A percentile compares a stretch with the other conserved stretches of the same genome.
Evolutionary conservation across 805 yeast genomes (phyloP).

Genomic region (Candida morakotiae): DNA sequence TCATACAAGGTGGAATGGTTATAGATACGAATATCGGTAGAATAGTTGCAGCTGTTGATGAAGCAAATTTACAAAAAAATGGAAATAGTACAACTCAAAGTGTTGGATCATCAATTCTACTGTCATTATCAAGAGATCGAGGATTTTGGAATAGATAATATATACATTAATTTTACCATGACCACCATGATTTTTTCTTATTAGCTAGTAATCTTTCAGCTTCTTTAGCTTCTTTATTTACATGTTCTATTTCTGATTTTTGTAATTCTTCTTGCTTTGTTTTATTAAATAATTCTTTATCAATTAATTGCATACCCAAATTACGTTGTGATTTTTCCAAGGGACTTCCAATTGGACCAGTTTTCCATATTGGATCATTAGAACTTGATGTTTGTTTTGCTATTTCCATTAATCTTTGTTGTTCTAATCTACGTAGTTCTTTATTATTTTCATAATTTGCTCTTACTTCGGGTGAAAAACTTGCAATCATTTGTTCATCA

Average conservation of each 20-base stretch:
- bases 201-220: conserved; percentile 21
- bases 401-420: conserved; percentile 63
- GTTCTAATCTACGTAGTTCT: conserved; percentile 62
- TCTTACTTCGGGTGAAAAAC: conserved; percentile 78
- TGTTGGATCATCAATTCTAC: conserved; percentile 19
- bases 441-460: conserved; percentile 67
- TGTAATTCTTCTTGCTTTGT: conserved; percentile 39
- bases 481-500: conserved; percentile 71
- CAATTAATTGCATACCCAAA: conserved; percentile 29
- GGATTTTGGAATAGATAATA: conserved; percentile 22
- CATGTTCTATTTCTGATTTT: conserved; percentile 32
- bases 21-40: conserved; percentile 82
- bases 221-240: conserved; percentile 25
- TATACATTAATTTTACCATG: background rate
- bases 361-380: conserved; percentile 78
- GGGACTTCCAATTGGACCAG: conserved; percentile 67
- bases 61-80: conserved; percentile 51
- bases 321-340: conserved; percentile 50
- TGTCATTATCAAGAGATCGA: conserved; percentile 22
- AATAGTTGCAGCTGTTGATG: conserved; percentile 82
- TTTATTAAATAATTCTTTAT: conserved; percentile 46
- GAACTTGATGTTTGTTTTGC: conserved; percentile 61
- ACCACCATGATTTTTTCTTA: conserved; percentile 15
- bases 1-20: conserved; percentile 97
- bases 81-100: conserved; percentile 14